phyloP scores from a whole-genome alignment of 2,329 filamentous ascomycete genomes.

The Metarhizium brunneum region DNA sequence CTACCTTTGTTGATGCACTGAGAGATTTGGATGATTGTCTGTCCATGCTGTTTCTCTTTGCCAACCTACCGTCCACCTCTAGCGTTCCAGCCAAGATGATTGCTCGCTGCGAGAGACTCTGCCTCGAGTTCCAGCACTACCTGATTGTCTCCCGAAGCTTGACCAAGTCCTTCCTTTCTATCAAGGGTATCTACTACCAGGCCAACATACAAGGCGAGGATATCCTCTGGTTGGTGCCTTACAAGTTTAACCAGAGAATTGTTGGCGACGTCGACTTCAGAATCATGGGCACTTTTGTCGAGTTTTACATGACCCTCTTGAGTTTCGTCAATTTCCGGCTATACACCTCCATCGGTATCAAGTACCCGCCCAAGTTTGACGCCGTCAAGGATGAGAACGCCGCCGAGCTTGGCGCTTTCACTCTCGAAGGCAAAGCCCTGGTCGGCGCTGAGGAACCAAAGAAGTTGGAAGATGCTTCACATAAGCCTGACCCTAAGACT shows the following conservation, averaged over 20 bases:
- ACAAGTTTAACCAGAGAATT: conserved; percentile 93
- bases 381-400: conserved; percentile 77
- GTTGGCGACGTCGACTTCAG: conserved; percentile 94
- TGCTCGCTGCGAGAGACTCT: conserved; percentile 84
- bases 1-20: conserved; percentile 89
- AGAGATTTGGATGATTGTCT: conserved; percentile 93
- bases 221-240: conserved; percentile 92
- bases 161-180: conserved; percentile 92
- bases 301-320: conserved; percentile 95
- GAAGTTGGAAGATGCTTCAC: conserved; percentile 35
- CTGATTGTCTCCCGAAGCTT: conserved; percentile 85
- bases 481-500: conserved; percentile 50
- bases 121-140: conserved; percentile 96
- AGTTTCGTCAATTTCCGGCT: conserved; percentile 94
- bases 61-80: conserved; percentile 83
- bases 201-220: conserved; percentile 96
- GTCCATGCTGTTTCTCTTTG: conserved; percentile 95
- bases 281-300: conserved; percentile 98
- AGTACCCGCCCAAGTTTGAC: conserved; percentile 95
- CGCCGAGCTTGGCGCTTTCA: conserved; percentile 85
- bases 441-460: conserved; percentile 44
- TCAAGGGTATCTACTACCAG: conserved; percentile 99
- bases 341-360: conserved; percentile 82
- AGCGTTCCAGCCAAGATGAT: conserved; percentile 93
- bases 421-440: conserved; percentile 65